A percentile compares a stretch with the other conserved stretches of the same genome.
Conservation (phyloP, 2,329 filamentous ascomycete genomes). For the Bipolaris zeicola region DNA sequence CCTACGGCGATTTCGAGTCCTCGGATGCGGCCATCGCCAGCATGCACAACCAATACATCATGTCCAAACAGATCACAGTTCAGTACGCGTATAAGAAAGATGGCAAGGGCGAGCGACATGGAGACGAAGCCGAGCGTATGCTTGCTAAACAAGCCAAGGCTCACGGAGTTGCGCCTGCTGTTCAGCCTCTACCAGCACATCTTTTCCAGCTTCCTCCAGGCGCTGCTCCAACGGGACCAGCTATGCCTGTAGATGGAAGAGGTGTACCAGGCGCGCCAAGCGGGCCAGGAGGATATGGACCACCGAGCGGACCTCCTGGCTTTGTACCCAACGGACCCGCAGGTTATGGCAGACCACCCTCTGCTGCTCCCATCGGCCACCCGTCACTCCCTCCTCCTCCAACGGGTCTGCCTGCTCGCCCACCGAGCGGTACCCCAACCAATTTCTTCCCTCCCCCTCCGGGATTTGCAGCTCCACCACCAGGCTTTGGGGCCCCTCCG, state of each 20-base stretch:
- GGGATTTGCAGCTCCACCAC: constrained; percentile 28
- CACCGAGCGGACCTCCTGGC: constrained; percentile 50
- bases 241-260: constrained; percentile 46
- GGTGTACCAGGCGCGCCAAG: constrained; percentile 47
- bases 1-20: constrained; percentile 89
- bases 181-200: constrained; percentile 75
- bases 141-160: constrained; percentile 91
- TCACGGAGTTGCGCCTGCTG: constrained; percentile 85
- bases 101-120: constrained; percentile 94
- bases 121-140: constrained; percentile 89
- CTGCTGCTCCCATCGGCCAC: constrained; percentile 28
- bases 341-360: constrained; percentile 29
- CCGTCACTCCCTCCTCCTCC: constrained; percentile 65
- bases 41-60: constrained; percentile 95
- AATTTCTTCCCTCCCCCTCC: constrained; percentile 38
- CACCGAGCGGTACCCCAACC: constrained; percentile 68
- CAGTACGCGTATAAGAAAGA: constrained; percentile 99
- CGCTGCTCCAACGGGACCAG: constrained; percentile 38
- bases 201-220: constrained; percentile 60
- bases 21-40: constrained; percentile 89
- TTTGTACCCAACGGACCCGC: constrained; percentile 26
- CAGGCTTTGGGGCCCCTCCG: constrained; percentile 30
- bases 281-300: constrained; percentile 45
- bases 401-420: constrained; percentile 67
- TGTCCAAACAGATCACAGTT: constrained; percentile 95